Evolutionary conservation across 768 basidiomycete genomes (phyloP).

Genomic region (Cystofilobasidium capitatum): DNA sequence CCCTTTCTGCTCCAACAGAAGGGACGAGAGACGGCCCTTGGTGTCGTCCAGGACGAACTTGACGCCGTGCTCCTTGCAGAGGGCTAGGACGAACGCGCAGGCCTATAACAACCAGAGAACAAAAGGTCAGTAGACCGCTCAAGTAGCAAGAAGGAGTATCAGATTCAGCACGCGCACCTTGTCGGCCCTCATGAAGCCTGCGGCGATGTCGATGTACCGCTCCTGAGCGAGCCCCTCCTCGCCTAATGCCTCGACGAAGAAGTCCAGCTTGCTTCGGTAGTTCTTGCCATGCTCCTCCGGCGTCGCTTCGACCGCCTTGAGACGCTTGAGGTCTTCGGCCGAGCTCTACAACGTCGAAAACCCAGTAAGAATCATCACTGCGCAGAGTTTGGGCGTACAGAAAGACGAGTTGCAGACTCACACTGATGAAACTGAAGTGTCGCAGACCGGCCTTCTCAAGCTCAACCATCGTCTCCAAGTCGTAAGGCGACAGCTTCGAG

Average conservation of each 20-base stretch:
- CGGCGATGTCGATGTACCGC: constrained; percentile 30
- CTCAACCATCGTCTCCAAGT: constrained; percentile 25
- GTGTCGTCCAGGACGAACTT: constrained; percentile 29
- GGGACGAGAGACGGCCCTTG: constrained; percentile 25
- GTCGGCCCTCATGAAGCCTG: constrained; percentile 31
- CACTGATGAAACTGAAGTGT: constrained; percentile 27
- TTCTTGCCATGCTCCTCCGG: constrained; percentile 15
- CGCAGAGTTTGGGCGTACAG: background rate
- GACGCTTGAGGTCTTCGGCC: background rate
- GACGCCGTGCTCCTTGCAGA: constrained; percentile 28
- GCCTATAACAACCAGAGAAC: constrained; percentile 11
- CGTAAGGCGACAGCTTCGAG: constrained; percentile 27
- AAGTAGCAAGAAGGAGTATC: too few relatives aligned
- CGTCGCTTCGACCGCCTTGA: constrained; percentile 8
- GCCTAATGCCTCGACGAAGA: background rate
- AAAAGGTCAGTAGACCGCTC: too few relatives aligned
- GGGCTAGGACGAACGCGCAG: constrained; percentile 29
- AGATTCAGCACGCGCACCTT: constrained; percentile 13
- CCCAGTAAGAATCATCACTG: background rate
- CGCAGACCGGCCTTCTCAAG: constrained; percentile 30
- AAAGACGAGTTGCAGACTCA: constrained; percentile 12
- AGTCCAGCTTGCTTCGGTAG: constrained; percentile 19
- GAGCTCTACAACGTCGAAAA: background rate
- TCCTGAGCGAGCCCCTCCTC: background rate
- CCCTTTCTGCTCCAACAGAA: constrained; percentile 13